Conservation (phyloP, 2,329 filamentous ascomycete genomes). For the Anthostomella pinea region DNA sequence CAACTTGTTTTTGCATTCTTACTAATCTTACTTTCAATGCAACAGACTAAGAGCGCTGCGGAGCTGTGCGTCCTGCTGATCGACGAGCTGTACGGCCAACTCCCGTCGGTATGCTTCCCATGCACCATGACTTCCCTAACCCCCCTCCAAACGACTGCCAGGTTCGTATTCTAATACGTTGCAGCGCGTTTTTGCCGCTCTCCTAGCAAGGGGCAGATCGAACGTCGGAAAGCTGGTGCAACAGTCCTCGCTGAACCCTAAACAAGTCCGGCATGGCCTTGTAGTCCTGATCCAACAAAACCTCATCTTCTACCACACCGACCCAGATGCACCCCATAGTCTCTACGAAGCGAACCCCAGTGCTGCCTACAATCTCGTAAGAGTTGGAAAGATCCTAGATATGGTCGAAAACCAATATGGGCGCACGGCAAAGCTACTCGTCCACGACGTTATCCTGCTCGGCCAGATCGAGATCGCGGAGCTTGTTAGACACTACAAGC, state of each 20-base stretch:
- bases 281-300: constrained; percentile 86
- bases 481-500: constrained; percentile 61
- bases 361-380: constrained; percentile 77
- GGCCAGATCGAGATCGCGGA: constrained; percentile 75
- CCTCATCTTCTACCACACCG: constrained; percentile 71
- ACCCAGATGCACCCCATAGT: constrained; percentile 59
- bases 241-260: constrained; percentile 68
- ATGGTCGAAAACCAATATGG: constrained; percentile 73
- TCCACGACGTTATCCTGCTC: constrained; percentile 71
- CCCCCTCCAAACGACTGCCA: no score
- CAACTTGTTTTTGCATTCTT: neutral
- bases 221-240: constrained; percentile 66
- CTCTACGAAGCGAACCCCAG: constrained; percentile 82
- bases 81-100: constrained; percentile 84
- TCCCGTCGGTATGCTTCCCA: constrained; percentile 72
- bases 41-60: constrained; percentile 68
- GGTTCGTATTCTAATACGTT: constrained; percentile 14
- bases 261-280: constrained; percentile 77
- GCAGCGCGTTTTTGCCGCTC: constrained; percentile 79
- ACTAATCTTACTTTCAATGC: constrained; percentile 23
- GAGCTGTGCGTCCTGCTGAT: constrained; percentile 91
- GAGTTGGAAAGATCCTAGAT: constrained; percentile 77
- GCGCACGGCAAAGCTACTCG: constrained; percentile 67
- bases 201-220: constrained; percentile 77
- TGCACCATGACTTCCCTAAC: no score